Base-by-base conservation (phyloP, 768 basidiomycete genomes). In the Amanita muscaria region DNA sequence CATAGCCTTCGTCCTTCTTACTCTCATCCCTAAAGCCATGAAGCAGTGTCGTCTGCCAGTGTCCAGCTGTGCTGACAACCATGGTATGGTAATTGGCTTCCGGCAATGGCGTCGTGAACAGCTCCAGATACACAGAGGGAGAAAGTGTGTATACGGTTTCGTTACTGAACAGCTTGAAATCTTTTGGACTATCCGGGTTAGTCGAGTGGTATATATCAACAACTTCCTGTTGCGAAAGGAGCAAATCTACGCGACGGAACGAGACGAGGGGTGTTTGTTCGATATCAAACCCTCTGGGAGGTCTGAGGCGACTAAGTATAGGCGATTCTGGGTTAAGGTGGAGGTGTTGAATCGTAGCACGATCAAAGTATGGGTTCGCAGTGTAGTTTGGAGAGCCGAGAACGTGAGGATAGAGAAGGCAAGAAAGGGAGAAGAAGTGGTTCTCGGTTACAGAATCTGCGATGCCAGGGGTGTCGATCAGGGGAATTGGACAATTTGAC, bases 341-440 rank as follows among this genome's bases (percentile, higher is more conserved):
- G 16, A 84, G 54, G 49, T 79, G 66, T 50, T 83, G 81, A 6
- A 77, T 72, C 78, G 77, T 81, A 0, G 67, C 77, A 34, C 80
- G 72, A 56, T 83, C 81, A 50, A 72, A 83, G 52, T 66, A 67
- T 0, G 68, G 63, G 44, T 72, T 71, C 25, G 64, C 64, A 31
- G 65, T 70, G 50, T 81, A 83, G 50, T 77, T 69, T 1, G 82
- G 82, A 2, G 74, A 79, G 1, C 80, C 81, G 27, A 68, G 67
- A 29, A 83, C 80, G 53, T 83, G 79, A 0, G 81, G 80, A 58
- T 75, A 76, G 3, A 84, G 67, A 32, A 73, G 52, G 53, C 82
- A 84, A 0, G 80, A 83, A 1, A 83, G 56, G 4, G 82, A 83
- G 58, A 83, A 84, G 65, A 84, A 84, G 56, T 84, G 80, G 50